These are phyloP conservation scores for Xylaria sp. DNA, from an alignment of 2,329 filamentous ascomycete genomes.

Conservation along the genomic window DNA sequence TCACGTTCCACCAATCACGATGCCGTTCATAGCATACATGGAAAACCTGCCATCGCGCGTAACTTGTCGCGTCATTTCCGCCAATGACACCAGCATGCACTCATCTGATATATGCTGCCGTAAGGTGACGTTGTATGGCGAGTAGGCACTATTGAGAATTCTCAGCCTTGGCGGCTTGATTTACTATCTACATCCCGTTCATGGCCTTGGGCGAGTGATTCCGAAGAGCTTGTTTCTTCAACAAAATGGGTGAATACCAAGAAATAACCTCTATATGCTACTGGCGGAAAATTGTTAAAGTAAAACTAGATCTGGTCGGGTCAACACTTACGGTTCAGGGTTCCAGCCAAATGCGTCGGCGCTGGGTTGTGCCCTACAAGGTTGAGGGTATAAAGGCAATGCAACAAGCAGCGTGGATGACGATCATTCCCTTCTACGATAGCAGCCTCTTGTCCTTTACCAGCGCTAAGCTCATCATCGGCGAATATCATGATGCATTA, in stretches of 20 bases:
- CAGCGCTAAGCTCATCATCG: not conserved
- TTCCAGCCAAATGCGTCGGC: not conserved
- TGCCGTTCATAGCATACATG: not conserved
- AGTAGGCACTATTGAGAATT: slow-evolving; percentile 10
- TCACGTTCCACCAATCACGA: slow-evolving; percentile 33
- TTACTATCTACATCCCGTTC: slow-evolving; percentile 14
- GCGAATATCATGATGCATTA: slow-evolving; percentile 24
- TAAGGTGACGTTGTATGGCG: slow-evolving; percentile 12
- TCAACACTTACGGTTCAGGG: not conserved
- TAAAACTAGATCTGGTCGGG: not conserved
- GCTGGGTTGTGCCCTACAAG: not conserved
- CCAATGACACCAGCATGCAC: slow-evolving; percentile 14
- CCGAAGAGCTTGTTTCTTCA: not conserved
- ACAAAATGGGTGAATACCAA: not conserved
- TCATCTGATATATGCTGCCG: not conserved
- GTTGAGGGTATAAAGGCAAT: slow-evolving; percentile 18
- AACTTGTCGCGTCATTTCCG: slow-evolving; percentile 27
- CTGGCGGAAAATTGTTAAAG: slow-evolving; percentile 33
- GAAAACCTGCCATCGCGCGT: slow-evolving; percentile 9
- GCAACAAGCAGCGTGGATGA: not conserved
- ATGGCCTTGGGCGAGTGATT: not conserved
- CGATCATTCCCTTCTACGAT: slow-evolving; percentile 5
- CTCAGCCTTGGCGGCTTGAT: not conserved
- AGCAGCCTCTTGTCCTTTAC: slow-evolving; percentile 17
- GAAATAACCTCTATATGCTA: slow-evolving; percentile 9